These are phyloP conservation scores for Penicillium waksmanii DNA, from an alignment of 495 filamentous ascomycete genomes.

Conservation along the genomic window DNA sequence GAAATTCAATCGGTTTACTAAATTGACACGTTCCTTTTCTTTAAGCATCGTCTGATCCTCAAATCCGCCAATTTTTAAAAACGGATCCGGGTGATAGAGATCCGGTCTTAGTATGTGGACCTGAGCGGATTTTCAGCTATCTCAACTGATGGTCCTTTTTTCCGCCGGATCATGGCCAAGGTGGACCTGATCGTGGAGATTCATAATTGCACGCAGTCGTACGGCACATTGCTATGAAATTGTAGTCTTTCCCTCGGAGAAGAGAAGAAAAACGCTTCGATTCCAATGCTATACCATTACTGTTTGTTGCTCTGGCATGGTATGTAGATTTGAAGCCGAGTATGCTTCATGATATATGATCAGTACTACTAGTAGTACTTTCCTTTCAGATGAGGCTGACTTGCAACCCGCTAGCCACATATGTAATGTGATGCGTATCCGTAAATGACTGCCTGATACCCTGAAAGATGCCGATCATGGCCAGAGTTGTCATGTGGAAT, in stretches of 20 bases:
- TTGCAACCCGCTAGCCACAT: background rate
- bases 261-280: background rate
- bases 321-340: no score
- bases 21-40: no score
- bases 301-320: no score
- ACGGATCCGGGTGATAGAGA: background rate
- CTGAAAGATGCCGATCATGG: background rate
- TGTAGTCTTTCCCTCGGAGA: background rate
- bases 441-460: background rate
- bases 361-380: background rate
- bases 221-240: background rate
- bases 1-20: no score
- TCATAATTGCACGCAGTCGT: background rate
- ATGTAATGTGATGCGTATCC: background rate
- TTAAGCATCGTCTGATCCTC: background rate
- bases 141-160: background rate
- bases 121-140: background rate
- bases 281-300: no score
- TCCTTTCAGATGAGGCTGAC: background rate
- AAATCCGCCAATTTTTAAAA: background rate
- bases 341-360: no score
- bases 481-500: background rate
- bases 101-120: background rate
- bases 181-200: background rate
- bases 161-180: background rate